Evolutionary conservation across 2,329 filamentous ascomycete species (phyloP), one percentile per base, ranked within the genome.

Genomic region (Fusarium sp.): DNA sequence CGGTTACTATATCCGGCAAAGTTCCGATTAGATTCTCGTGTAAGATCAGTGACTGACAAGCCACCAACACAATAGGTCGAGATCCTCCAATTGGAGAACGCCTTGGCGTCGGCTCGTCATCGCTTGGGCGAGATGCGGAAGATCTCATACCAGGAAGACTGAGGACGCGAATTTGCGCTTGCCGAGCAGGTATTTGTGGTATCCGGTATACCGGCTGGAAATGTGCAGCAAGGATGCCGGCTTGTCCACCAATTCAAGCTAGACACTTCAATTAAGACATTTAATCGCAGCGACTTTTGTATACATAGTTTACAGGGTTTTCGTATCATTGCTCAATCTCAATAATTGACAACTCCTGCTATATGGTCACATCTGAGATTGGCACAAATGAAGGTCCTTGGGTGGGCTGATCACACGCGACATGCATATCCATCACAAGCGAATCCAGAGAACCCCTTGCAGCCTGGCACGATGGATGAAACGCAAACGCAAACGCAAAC

Each of bases 81-180:
- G 82, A 99, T 99, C 73, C 85, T 98, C 58, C 94, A 98, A 81
- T 87, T 99, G 71, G 94, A 98, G 83, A 99, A 98, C 77, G 84
- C 89, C 29, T 87, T 99, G 41, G 86, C 90, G 11, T 85, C 92
- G 32, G 96, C 96, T 44, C 87, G 95, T 74, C 90, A 92, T 77
- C 87, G 94, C 57, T 84, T 99, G 70, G 95, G 96, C 69, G 96
- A 99, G 86, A 98, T 99, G 96, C 90, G 96, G 79, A 98, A 98
- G 88, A 93, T 97, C 68, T 95, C 92, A 8, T 98, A 98, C 82
- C 92, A 92, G 78, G 93, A 97, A 77, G 92, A 95, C 40, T 86
- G 82, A 67, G 45, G 53, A 22, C 46, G 40, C 34, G 48, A 32
- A 32, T 41, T 48, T 62, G 59, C 13, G 34, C 34, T 41, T 24